phyloP scores from a whole-genome alignment of 441 rosid species.

The Pelargonium citronellum region DNA sequence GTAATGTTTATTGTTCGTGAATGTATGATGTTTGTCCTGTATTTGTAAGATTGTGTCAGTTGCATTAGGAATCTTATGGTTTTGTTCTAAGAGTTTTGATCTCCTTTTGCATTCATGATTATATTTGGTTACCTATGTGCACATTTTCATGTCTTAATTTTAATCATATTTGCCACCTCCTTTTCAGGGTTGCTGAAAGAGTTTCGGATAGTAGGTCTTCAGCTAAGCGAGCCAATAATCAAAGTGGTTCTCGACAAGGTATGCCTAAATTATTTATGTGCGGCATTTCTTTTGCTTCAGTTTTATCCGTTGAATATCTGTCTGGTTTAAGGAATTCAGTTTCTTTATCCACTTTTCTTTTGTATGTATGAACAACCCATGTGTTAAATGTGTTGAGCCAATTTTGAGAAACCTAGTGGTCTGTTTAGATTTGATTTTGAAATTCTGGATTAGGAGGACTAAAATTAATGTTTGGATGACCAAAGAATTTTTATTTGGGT shows the following conservation, averaged over 20 bases:
- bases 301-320: not conserved
- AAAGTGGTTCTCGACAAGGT: constrained; percentile 56
- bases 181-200: constrained; percentile 58
- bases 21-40: constrained; percentile 12
- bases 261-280: constrained; percentile 10
- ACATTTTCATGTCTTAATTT: too few species aligned
- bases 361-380: not conserved
- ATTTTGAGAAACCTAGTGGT: not conserved
- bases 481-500: too few species aligned
- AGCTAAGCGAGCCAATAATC: constrained; percentile 60
- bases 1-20: constrained; percentile 31
- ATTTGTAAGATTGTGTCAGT: not conserved
- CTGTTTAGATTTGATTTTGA: too few species aligned
- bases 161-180: too few species aligned
- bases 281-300: not conserved
- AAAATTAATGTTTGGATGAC: too few species aligned
- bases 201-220: constrained; percentile 49
- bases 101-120: constrained; percentile 7
- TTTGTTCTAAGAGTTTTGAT: not conserved
- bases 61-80: not conserved
- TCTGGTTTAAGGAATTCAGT: not conserved
- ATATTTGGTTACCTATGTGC: too few species aligned
- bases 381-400: constrained; percentile 2
- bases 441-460: too few species aligned
- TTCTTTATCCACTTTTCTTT: not conserved